Evolutionary conservation across 176 grass and related monocot species (phyloP).

Genomic region (Raddia guianensis): DNA sequence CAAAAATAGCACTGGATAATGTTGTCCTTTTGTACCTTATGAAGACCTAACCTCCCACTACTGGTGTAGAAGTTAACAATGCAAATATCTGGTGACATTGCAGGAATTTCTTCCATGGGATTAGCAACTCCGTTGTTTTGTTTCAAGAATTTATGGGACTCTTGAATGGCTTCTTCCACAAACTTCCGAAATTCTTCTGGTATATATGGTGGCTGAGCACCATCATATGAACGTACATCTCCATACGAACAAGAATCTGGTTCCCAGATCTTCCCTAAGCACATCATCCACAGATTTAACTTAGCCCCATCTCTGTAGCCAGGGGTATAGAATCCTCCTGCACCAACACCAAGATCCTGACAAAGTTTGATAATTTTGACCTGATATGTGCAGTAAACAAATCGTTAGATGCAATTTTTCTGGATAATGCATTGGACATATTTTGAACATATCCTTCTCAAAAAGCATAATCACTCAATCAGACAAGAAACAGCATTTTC

Average conservation of each 20-base stretch:
- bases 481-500: background rate
- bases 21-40: constrained; percentile 48
- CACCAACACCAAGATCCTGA: constrained; percentile 46
- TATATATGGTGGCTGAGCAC: constrained; percentile 47
- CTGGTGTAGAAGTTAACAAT: constrained; percentile 59
- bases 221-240: constrained; percentile 38
- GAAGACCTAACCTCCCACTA: constrained; percentile 55
- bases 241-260: constrained; percentile 48
- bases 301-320: constrained; percentile 49
- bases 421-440: background rate
- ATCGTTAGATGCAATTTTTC: background rate
- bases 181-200: constrained; percentile 45
- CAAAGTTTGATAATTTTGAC: constrained; percentile 61
- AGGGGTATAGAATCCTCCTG: constrained; percentile 64
- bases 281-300: constrained; percentile 63
- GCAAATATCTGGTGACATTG: constrained; percentile 63
- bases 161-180: constrained; percentile 44
- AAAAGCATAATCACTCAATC: background rate
- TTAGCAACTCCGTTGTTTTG: background rate
- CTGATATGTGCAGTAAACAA: constrained; percentile 32
- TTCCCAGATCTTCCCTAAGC: constrained; percentile 72
- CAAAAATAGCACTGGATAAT: background rate
- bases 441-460: background rate
- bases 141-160: constrained; percentile 42
- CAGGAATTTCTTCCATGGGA: constrained; percentile 38